Evolutionary conservation across 2,329 filamentous ascomycete genomes (phyloP).

Genomic region (Arthrobotrys conoides): DNA sequence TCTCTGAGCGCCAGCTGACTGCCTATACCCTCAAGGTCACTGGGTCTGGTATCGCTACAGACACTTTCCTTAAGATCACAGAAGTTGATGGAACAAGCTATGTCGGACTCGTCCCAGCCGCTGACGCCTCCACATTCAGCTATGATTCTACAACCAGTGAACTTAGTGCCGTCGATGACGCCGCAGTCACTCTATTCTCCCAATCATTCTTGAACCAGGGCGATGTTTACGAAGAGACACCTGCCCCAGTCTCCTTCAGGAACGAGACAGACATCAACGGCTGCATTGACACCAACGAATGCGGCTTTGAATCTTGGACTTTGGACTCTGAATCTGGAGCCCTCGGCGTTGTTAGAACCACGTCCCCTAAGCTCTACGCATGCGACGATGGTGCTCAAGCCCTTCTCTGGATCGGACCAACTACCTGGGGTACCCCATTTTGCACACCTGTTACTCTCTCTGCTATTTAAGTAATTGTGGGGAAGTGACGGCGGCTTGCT

Average conservation of each 20-base stretch:
- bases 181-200: slow-evolving; percentile 28
- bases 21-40: slow-evolving; percentile 34
- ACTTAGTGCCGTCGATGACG: slow-evolving; percentile 16
- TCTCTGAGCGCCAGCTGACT: slow-evolving; percentile 20
- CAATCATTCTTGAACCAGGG: slow-evolving; percentile 29
- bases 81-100: slow-evolving; percentile 29
- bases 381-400: slow-evolving; percentile 11
- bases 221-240: slow-evolving; percentile 21
- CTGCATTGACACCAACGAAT: slow-evolving; percentile 18
- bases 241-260: slow-evolving; percentile 39
- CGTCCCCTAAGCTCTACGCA: slow-evolving; percentile 31
- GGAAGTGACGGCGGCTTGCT: neutral
- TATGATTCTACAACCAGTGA: slow-evolving; percentile 61
- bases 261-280: slow-evolving; percentile 17
- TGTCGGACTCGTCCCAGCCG: slow-evolving; percentile 64
- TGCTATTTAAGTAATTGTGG: slow-evolving; percentile 11
- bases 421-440: neutral
- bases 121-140: slow-evolving; percentile 65
- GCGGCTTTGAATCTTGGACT: slow-evolving; percentile 37
- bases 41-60: slow-evolving; percentile 20
- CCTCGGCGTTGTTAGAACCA: slow-evolving; percentile 22
- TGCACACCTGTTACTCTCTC: slow-evolving; percentile 29
- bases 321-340: slow-evolving; percentile 13
- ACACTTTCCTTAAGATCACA: slow-evolving; percentile 21
- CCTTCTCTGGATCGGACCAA: slow-evolving; percentile 36